Evolutionary conservation across 768 basidiomycete genomes (phyloP), one percentile per base, ranked within the genome.

Genomic region (Lyophyllum shimeji): DNA sequence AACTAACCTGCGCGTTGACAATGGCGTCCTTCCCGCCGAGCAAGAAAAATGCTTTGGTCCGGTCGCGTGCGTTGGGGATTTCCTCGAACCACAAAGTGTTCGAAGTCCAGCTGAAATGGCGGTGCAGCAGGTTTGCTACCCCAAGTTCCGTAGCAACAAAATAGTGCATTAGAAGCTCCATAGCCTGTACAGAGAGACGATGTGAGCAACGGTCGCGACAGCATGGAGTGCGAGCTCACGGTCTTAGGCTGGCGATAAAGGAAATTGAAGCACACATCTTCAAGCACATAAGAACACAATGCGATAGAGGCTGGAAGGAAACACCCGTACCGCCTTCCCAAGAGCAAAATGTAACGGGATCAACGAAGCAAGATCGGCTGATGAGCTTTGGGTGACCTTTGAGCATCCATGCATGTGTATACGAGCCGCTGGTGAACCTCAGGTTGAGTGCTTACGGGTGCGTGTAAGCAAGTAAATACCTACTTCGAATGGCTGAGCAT

Each of bases 21-120:
- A 98, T 92, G 20, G 78, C 78, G 61, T 97, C 95, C 58, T 84
- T 79, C 1, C 88, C 91, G n/a, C 93, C 91, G 17, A 97, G 76
- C 58, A 95, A 76, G 68, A 93, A 90, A 48, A 86, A 69, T 0
- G 87, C 82, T 65, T 82, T 86, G 31, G 74, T 60, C 1, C 85
- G 80, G 68, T 94, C 85, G 15, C 77, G 73, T 15, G 87, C 89
- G 64, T 93, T 79, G 1, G 92, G 90, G 45, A 96, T 93, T 63
- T 95, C 90, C 69, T 95, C 91, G 58, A 84, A 90, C 85, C 90
- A 98, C 11, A 98, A 76, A 9, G 90, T 86, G 66, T 97, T 97
- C 11, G 89, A 82, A 37, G 83, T 78, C 93, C 92, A 95, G 64
- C 89, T 87, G 62, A 92, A 92, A 67, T 91, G 84, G 24, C 90